Conservation (phyloP, 2,329 filamentous ascomycete species). For the Pezicula carpinea region DNA sequence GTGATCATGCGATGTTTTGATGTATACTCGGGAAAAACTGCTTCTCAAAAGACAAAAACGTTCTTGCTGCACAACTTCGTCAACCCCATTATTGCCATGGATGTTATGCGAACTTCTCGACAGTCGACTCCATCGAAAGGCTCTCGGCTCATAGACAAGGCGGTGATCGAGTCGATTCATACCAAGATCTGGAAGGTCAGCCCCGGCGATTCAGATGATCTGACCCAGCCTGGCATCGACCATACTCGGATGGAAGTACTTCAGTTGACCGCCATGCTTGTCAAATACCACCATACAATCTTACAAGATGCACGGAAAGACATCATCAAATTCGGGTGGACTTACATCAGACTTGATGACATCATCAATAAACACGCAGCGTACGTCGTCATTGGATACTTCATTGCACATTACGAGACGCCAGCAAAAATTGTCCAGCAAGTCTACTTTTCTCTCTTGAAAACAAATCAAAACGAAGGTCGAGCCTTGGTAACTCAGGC, state of each 20-base stretch:
- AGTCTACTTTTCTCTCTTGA: constrained; percentile 86
- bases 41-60: constrained; percentile 84
- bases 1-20: constrained; percentile 84
- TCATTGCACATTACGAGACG: constrained; percentile 95
- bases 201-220: constrained; percentile 78
- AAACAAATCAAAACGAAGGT: constrained; percentile 93
- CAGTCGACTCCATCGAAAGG: constrained; percentile 49
- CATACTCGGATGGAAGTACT: constrained; percentile 94
- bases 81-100: constrained; percentile 95
- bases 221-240: constrained; percentile 80
- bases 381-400: constrained; percentile 95
- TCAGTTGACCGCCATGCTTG: constrained; percentile 87
- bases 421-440: constrained; percentile 93
- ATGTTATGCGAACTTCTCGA: constrained; percentile 79
- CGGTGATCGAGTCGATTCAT: constrained; percentile 85
- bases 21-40: constrained; percentile 72
- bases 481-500: constrained; percentile 89
- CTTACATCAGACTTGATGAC: constrained; percentile 96
- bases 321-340: constrained; percentile 99
- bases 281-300: constrained; percentile 88
- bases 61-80: constrained; percentile 89
- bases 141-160: constrained; percentile 76
- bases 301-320: constrained; percentile 93
- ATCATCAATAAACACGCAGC: constrained; percentile 98
- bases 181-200: constrained; percentile 92